Evolutionary conservation across 1,284 basidiomycete species (phyloP).

Genomic region (Trichosporon inkin): DNA sequence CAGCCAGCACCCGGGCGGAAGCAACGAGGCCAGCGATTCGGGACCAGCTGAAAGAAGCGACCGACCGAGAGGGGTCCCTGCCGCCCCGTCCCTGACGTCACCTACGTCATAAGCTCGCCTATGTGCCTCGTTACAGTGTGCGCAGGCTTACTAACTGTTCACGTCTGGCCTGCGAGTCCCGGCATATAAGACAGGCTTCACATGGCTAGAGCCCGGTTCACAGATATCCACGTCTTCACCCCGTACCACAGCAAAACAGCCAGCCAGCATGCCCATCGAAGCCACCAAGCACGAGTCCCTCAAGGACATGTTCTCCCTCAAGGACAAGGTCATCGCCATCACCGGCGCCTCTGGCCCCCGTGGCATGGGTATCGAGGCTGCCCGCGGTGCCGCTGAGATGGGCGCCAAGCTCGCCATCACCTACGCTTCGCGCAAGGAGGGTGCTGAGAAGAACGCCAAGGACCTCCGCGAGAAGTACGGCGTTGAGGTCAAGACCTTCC

Average conservation of each 20-base stretch:
- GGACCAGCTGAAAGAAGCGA: too few relatives aligned
- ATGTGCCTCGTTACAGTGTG: too few relatives aligned
- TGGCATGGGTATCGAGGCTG: constrained; percentile 10
- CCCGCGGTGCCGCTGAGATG: constrained; percentile 7
- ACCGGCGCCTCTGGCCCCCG: constrained; percentile 5
- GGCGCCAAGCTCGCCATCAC: constrained; percentile 8
- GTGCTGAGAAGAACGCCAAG: constrained; percentile 7
- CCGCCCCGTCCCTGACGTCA: too few relatives aligned
- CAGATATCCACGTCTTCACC: neutral
- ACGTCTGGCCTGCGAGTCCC: too few relatives aligned
- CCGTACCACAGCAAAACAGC: neutral
- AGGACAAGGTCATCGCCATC: constrained; percentile 7
- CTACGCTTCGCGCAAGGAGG: constrained; percentile 7
- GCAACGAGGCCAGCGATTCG: too few relatives aligned
- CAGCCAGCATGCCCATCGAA: neutral
- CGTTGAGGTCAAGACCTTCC: constrained; percentile 3
- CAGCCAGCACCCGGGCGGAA: too few relatives aligned
- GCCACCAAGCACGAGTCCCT: neutral
- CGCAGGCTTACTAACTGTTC: too few relatives aligned
- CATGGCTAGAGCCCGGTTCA: neutral
- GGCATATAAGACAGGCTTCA: neutral
- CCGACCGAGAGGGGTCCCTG: too few relatives aligned
- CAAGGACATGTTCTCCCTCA: constrained; percentile 2
- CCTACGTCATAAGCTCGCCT: too few relatives aligned
- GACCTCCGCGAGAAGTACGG: constrained; percentile 2